Percentiles rank a stretch among this genome's conserved stretches.
These are phyloP conservation scores for Syzygium grande DNA, from an alignment of 345 rosid species.

Conservation along the genomic window DNA sequence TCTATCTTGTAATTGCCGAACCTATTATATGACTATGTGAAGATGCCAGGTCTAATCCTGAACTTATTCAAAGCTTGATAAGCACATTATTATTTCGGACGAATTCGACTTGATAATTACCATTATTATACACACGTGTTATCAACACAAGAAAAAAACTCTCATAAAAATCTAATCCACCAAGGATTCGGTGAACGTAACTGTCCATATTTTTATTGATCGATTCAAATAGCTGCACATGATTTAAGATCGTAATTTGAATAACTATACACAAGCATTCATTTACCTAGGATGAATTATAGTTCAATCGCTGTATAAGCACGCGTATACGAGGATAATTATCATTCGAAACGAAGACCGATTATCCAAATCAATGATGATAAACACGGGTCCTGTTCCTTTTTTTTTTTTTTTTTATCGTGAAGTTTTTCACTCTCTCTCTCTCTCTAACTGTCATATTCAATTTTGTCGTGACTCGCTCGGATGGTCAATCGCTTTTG, in stretches of 20 bases:
- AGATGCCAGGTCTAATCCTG: not conserved
- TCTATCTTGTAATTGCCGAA: too few relatives aligned
- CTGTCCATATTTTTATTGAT: rapidly evolving
- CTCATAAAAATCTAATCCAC: not conserved
- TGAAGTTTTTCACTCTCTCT: not conserved
- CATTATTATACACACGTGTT: not conserved
- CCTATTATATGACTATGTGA: rapidly evolving
- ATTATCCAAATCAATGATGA: not conserved
- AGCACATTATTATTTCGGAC: not conserved
- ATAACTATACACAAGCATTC: not conserved
- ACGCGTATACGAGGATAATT: not conserved
- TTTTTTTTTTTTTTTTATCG: not conserved
- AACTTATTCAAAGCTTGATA: not conserved
- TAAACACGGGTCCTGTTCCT: not conserved
- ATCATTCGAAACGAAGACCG: not conserved
- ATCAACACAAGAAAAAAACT: not conserved
- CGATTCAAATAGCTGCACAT: not conserved
- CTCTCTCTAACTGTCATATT: not conserved
- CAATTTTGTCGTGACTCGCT: not conserved
- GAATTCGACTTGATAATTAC: not conserved
- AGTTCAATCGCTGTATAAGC: not conserved
- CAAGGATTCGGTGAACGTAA: rapidly evolving
- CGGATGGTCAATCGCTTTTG: not conserved
- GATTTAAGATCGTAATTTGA: not conserved
- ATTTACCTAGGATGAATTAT: not conserved